Evolutionary conservation across 305 asterid genomes (phyloP).

Genomic region (Plantago coronopus): DNA sequence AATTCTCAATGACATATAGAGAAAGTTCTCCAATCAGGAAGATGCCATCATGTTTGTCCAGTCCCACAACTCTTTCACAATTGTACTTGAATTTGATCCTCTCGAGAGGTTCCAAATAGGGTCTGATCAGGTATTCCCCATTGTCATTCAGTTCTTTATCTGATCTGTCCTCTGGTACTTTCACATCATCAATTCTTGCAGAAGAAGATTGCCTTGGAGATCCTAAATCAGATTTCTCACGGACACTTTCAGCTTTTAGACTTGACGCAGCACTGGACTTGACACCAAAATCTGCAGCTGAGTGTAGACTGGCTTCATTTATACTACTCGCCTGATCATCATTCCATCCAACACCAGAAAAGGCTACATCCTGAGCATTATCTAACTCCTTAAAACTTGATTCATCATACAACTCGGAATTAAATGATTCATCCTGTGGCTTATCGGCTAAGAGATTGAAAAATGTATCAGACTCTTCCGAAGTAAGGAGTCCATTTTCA

Average conservation of each 20-base stretch:
- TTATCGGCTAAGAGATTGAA: conserved; percentile 62
- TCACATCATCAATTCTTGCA: conserved; percentile 53
- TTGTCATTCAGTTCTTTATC: conserved; percentile 87
- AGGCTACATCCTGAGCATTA: conserved; percentile 62
- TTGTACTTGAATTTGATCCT: conserved; percentile 88
- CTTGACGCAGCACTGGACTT: conserved; percentile 74
- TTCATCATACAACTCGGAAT: conserved; percentile 64
- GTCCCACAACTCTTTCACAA: conserved; percentile 98
- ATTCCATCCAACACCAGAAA: conserved; percentile 83
- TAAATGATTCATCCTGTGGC: conserved; percentile 54
- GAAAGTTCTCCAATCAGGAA: conserved; percentile 93
- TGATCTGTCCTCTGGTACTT: conserved; percentile 66
- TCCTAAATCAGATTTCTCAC: conserved; percentile 70
- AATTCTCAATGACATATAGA: conserved; percentile 86
- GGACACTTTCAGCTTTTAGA: conserved; percentile 67
- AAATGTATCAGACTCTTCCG: conserved; percentile 61
- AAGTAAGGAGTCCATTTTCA: conserved; percentile 49
- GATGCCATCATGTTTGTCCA: conserved; percentile 96
- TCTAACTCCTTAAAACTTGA: conserved; percentile 70
- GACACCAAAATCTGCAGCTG: conserved; percentile 83
- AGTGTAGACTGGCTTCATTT: conserved; percentile 84
- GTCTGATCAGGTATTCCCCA: conserved; percentile 96
- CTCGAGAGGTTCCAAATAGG: conserved; percentile 83
- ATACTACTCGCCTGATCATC: conserved; percentile 86
- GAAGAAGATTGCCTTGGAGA: conserved; percentile 76